A percentile compares a stretch with the other conserved stretches of the same genome.
Evolutionary conservation across 106 monocot species (phyloP).

Genomic region (Dendrobium nobile): DNA sequence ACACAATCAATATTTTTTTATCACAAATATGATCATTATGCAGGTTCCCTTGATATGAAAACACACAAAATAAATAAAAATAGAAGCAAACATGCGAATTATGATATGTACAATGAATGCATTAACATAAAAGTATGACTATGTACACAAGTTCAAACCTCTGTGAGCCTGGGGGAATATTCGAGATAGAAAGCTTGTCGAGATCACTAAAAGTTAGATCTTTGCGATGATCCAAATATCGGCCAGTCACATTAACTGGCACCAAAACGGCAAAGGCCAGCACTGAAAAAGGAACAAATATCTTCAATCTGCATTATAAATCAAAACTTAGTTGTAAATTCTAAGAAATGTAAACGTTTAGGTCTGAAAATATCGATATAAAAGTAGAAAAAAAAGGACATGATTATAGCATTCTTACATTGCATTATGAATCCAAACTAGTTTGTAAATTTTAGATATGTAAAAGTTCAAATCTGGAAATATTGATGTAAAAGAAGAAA

Average conservation of each 20-base stretch:
- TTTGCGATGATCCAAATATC: conserved; percentile 32
- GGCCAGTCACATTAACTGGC: conserved; percentile 74
- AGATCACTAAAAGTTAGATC: conserved; percentile 53
- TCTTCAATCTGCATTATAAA: conserved; percentile 58
- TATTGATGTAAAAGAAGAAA: neutral
- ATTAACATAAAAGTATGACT: neutral
- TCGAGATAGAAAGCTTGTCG: conserved; percentile 94
- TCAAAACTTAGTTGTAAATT: neutral
- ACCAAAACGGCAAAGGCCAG: conserved; percentile 56
- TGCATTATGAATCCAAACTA: neutral
- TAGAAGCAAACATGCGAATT: neutral
- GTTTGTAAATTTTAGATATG: neutral
- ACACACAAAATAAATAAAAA: neutral
- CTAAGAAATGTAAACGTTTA: neutral
- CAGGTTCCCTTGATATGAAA: neutral
- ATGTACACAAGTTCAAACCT: conserved; percentile 25
- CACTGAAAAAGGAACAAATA: conserved; percentile 67
- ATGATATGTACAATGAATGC: neutral
- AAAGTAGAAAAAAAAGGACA: neutral
- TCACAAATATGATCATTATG: neutral
- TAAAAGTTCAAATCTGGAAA: neutral
- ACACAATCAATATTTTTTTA: neutral
- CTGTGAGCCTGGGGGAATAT: conserved; percentile 54
- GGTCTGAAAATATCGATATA: neutral
- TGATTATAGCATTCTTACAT: neutral